Evolutionary conservation across 768 basidiomycete genomes (phyloP), one percentile per base, ranked within the genome.

Genomic region (Leccinum pellstonianum): DNA sequence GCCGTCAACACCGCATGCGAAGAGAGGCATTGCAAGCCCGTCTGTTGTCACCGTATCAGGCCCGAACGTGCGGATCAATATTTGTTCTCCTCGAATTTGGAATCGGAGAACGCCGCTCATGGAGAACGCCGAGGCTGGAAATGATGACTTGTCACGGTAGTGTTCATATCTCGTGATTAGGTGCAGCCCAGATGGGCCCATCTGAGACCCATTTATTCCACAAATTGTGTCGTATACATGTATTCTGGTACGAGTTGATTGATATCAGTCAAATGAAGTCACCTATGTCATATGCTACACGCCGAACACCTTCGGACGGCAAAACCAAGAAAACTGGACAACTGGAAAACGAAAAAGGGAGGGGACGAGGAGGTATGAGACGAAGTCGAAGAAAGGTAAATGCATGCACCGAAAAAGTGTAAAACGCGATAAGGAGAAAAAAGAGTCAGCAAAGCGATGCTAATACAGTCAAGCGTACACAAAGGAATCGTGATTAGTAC

Each of bases 401-500:
- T 46, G 43, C n/a, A 46, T 46, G 43, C 43, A 46, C 43, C 11
- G 43, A 46, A 46, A 19, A 46, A 46, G 10, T n/a, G 41, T 43
- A 3, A 46, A 46, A 46, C 41, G n/a, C 41, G 6, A 23, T 23
- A 29, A 31, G 52, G 29, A 4, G 43, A 5, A n/a, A 4, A n/a
- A 12, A 54, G 17, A 4, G 47, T 25, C 38, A 61, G 49, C n/a
- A 41, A 46, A 33, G 17, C 41, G n/a, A 43, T 43, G 41, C 41
- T n/a, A 2, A 46, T 43, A n/a, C 41, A 43, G n/a, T 43, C 41
- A 43, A 43, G n/a, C 4, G 41, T 43, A 43, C 41, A 43, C 38
- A 41, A 41, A 9, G 38, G 38, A 41, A 41, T n/a, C 38, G 17
- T 41, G 1, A 61, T 54, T 61, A 63, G 55, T 55, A 66, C 64